Base-by-base conservation (phyloP, 2,329 filamentous ascomycete genomes). In the Epichloe aotearoae region DNA sequence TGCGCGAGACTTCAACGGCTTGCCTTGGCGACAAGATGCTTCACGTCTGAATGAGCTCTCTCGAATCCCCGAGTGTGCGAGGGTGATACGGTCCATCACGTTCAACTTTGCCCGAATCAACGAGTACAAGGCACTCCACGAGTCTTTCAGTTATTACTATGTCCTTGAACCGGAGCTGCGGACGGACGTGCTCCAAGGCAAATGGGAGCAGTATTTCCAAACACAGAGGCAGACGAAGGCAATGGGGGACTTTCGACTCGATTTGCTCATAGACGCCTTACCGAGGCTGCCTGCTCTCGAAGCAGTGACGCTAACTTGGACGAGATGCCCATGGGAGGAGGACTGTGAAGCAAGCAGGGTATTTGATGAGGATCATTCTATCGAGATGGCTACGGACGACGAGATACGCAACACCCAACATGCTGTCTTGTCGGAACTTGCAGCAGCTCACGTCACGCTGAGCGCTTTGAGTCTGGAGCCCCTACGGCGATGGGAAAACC, bases 1-100 rank as follows among this genome's bases (percentile, higher is more conserved):
- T 26, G 58, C 62, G n/a, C 56, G 67, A 3, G 55, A 62, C 49
- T 74, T 77, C 58, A 64, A 61, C 23, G 66, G 66, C 17, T 59
- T 73, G 44, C 66, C 67, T 47, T 74, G 71, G 67, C 66, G 68
- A 49, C 64, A 72, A 7, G 73, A 76, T 55, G 65, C 72, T 41
- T 61, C 64, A 43, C 66, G 71, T 15, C 64, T 77, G 19, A 64
- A 69, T 51, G 62, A 61, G 46, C 72, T 77, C 51, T 69, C 73
- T 15, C 59, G 61, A 49, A 65, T 73, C 54, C 64, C 68, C 39
- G 68, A 66, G 5, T 66, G 74, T 34, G 66, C 68, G 47, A 59
- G 59, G 42, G 65, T 63, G 52, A 69, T 76, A 59, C 63, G 64
- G 30, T 65, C 68, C 19, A 59, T 75, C 53, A 70, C 67, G 52